A percentile compares a stretch with the other conserved stretches of the same genome.
Evolutionary conservation across 352 stramenopile genomes (phyloP).

Genomic region (Proteromonas lacertae): DNA sequence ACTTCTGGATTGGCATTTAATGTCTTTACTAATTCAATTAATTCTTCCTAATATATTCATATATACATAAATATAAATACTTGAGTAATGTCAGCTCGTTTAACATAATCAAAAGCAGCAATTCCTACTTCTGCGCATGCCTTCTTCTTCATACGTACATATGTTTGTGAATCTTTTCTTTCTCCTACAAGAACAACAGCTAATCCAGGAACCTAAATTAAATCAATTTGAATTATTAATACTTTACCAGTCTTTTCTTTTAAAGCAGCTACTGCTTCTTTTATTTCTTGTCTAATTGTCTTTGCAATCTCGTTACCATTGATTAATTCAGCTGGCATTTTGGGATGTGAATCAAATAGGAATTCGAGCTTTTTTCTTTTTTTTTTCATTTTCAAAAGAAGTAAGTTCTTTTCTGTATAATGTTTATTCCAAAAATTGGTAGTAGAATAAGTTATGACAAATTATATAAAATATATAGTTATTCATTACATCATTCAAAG

Average conservation of each 20-base stretch:
- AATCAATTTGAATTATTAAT: no score
- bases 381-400: no score
- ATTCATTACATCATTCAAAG: no score
- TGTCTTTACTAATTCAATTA: slow-evolving; percentile 16
- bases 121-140: slow-evolving; percentile 69
- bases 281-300: slow-evolving; percentile 33
- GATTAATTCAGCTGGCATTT: no score
- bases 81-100: slow-evolving; percentile 5
- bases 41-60: no score
- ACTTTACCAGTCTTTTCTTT: slow-evolving; percentile 1
- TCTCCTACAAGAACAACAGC: slow-evolving; percentile 80
- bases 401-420: no score
- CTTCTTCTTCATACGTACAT: slow-evolving; percentile 96
- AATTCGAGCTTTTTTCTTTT: no score
- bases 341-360: no score
- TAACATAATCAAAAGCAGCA: slow-evolving; percentile 25
- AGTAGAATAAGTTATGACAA: no score
- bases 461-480: no score
- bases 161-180: slow-evolving; percentile 55
- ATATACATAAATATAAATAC: no score
- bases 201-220: slow-evolving; percentile 63
- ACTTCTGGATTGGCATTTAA: slow-evolving; percentile 45
- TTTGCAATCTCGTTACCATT: slow-evolving; percentile 48
- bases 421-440: no score
- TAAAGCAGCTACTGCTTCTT: slow-evolving; percentile 19